phyloP scores from a whole-genome alignment of 176 grass and related monocot species.

The Neostapfia colusana region DNA sequence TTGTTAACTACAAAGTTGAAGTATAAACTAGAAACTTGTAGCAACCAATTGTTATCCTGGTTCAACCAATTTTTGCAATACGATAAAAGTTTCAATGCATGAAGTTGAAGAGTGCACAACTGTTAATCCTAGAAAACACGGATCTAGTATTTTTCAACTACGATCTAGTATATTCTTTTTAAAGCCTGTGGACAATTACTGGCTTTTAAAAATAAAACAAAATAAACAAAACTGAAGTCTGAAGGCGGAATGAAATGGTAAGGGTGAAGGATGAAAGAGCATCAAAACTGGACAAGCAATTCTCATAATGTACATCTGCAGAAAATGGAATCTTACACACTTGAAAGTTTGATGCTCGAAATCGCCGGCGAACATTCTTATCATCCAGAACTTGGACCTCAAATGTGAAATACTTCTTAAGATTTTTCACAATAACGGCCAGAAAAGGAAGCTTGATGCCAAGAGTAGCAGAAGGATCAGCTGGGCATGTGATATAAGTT shows the following conservation, averaged over 20 bases:
- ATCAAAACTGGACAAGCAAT: not conserved
- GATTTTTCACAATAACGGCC: conserved; percentile 82
- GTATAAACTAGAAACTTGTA: conserved; percentile 10
- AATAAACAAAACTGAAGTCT: not conserved
- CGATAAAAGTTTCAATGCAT: not conserved
- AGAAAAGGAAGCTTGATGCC: conserved; percentile 92
- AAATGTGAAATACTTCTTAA: conserved; percentile 97
- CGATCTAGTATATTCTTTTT: not conserved
- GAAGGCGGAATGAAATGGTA: not conserved
- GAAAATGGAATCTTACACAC: conserved; percentile 43
- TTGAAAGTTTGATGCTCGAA: conserved; percentile 92
- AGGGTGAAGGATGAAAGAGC: not conserved
- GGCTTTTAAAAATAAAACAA: not conserved
- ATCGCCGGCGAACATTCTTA: conserved; percentile 88
- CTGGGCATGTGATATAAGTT: conserved; percentile 91
- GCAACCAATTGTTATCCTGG: conserved; percentile 1
- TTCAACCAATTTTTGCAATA: not conserved
- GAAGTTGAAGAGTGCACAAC: conserved; percentile 7
- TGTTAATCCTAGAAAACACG: not conserved
- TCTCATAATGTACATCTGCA: not conserved
- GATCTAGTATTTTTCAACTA: not conserved
- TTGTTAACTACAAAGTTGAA: not conserved
- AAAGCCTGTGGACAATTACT: not conserved
- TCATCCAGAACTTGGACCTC: conserved; percentile 95
- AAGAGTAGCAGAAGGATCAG: conserved; percentile 78